These are phyloP conservation scores for Podospora australis DNA, from an alignment of 495 filamentous ascomycete species.

Conservation along the genomic window DNA sequence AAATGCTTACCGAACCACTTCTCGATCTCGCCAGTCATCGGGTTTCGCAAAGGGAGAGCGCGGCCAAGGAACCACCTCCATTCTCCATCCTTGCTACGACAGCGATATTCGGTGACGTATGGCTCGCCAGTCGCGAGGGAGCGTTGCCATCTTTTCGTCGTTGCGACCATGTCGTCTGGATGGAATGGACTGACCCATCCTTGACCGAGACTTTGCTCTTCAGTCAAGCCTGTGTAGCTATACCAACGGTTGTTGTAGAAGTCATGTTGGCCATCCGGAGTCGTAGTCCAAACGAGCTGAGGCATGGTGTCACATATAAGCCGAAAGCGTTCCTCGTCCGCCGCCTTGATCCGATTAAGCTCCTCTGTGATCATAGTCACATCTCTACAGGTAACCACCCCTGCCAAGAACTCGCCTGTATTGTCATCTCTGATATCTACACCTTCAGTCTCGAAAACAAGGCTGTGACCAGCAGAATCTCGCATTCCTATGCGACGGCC, in stretches of 20 bases:
- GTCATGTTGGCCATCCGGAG: constrained; percentile 52
- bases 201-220: constrained; percentile 40
- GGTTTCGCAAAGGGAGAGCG: constrained; percentile 56
- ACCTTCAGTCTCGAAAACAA: constrained; percentile 54
- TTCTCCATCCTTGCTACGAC: constrained; percentile 51
- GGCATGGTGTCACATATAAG: constrained; percentile 66
- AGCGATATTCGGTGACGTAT: constrained; percentile 63
- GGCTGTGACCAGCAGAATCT: constrained; percentile 35
- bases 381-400: constrained; percentile 57
- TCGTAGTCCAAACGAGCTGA: constrained; percentile 61
- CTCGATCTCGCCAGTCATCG: constrained; percentile 53
- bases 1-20: constrained; percentile 59
- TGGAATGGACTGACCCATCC: constrained; percentile 41
- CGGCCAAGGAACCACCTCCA: constrained; percentile 68
- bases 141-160: constrained; percentile 47
- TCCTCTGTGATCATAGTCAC: constrained; percentile 54
- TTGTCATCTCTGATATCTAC: constrained; percentile 50
- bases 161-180: constrained; percentile 51
- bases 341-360: constrained; percentile 53
- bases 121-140: constrained; percentile 57
- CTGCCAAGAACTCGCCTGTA: constrained; percentile 62
- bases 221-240: constrained; percentile 58
- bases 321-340: constrained; percentile 60
- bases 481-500: constrained; percentile 54
- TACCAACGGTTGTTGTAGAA: constrained; percentile 67